phyloP scores from a whole-genome alignment of 164 flowering plant genomes.

The Magnolia sinica region DNA sequence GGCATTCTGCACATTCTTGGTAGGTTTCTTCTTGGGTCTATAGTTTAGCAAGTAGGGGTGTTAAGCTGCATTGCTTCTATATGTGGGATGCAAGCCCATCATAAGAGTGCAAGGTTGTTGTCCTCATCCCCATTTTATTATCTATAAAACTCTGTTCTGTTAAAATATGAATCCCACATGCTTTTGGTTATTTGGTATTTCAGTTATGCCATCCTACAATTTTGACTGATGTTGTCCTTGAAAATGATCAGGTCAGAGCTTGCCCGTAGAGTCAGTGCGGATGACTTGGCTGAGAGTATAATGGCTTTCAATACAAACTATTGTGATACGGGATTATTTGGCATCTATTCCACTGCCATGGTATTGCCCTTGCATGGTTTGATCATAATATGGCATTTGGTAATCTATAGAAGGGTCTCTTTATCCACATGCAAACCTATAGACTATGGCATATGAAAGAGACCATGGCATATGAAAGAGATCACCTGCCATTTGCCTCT shows the following conservation, averaged over 20 bases:
- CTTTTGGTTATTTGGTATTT: background rate
- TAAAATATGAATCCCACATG: background rate
- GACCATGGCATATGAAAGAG: too few relatives aligned
- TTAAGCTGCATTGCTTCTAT: too few relatives aligned
- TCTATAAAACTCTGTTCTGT: background rate
- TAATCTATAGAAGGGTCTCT: background rate
- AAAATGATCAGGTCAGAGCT: slow-evolving; percentile 58
- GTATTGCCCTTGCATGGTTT: slow-evolving; percentile 3
- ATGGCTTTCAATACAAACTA: slow-evolving; percentile 22
- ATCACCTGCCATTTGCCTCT: too few relatives aligned
- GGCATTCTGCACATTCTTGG: background rate
- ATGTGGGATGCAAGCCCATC: too few relatives aligned
- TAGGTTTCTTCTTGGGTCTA: background rate
- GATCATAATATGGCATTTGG: background rate
- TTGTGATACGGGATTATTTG: slow-evolving; percentile 18
- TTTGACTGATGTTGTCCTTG: background rate
- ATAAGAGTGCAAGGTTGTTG: too few relatives aligned
- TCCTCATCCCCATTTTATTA: background rate
- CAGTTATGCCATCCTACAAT: background rate
- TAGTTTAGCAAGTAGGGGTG: background rate
- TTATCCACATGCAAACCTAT: background rate
- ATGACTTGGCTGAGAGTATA: slow-evolving; percentile 41
- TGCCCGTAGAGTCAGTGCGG: slow-evolving; percentile 58
- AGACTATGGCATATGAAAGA: too few relatives aligned
- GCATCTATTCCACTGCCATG: slow-evolving; percentile 13